Evolutionary conservation across 208 protist genomes (phyloP), one percentile per base, ranked within the genome.

Genomic region (Leptomonas seymouri): DNA sequence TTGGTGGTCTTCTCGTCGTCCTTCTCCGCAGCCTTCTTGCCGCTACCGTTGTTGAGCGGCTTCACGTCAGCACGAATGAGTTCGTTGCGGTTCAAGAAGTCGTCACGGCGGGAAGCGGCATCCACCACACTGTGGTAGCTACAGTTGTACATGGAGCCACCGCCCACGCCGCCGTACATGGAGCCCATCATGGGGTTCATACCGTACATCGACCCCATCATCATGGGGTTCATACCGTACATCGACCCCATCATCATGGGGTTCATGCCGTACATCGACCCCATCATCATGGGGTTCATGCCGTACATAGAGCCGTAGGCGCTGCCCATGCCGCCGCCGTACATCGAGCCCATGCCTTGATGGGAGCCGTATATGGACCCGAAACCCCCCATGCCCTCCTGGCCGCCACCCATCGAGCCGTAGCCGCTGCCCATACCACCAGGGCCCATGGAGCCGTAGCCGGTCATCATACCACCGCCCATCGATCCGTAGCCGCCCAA

Each of bases 41-140:
- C 67, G 20, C 21, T 44, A 9, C 34, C 34, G 41, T 28, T 71
- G 41, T 49, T 57, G 49, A 76, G 59, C 70, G 82, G 78, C 69
- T 81, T 87, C 27, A 85, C 72, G 3, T 89, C 81, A 9, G 83
- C 86, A 46, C 82, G 87, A 42, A 86, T 69, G 31, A 93, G 74
- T 41, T 86, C 74, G 61, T 93, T 93, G 42, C 75, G 62, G 49
- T 77, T 76, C 4, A 93, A 58, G 68, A 93, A 93, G 57, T 83
- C 80, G 69, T 82, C 78, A 48, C 84, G 71, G 59, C 84, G 84
- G 14, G 84, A 80, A 64, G 79, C 84, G 53, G 65, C 81, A 64
- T 87, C 76, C 30, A 93, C 75, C 20, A 93, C 74, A 57, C 82
- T 87, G 53, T 81, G 72, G 63, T 88, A 93, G 67, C 61, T 61